A percentile compares a stretch with the other conserved stretches of the same genome.
Evolutionary conservation across 1,284 basidiomycete species (phyloP).

Genomic region (Ustilago cynodontis): DNA sequence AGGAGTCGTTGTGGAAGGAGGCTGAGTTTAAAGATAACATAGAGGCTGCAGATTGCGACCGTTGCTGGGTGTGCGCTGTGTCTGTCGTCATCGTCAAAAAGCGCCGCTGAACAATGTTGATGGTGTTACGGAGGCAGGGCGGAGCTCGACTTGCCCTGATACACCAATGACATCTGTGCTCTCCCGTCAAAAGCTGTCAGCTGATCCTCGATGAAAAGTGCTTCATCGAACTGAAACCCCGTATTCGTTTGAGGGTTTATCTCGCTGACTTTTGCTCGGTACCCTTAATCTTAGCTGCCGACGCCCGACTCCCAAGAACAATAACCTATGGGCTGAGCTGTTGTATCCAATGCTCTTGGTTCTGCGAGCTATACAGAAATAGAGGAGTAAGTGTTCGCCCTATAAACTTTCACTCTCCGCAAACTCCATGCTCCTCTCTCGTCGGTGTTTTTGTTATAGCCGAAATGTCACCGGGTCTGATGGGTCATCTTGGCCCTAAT

Average conservation of each 20-base stretch:
- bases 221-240: not conserved
- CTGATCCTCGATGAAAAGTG: not conserved
- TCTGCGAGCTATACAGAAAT: too few relatives aligned
- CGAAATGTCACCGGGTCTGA: not conserved
- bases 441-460: not conserved
- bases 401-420: not conserved
- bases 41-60: slow-evolving; percentile 13
- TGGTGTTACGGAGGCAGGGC: not conserved
- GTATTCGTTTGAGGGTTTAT: not conserved
- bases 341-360: too few relatives aligned
- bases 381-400: too few relatives aligned
- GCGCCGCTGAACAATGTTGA: not conserved
- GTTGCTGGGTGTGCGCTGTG: not conserved
- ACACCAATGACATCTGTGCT: not conserved
- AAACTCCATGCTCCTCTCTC: not conserved
- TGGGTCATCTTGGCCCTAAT: not conserved
- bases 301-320: too few relatives aligned
- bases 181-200: not conserved
- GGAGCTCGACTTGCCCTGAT: too few relatives aligned
- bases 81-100: slow-evolving; percentile 17
- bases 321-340: too few relatives aligned
- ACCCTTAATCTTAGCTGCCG: too few relatives aligned
- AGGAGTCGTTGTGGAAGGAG: not conserved
- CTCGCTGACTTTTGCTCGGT: not conserved
- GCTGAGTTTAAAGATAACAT: slow-evolving; percentile 3